A percentile compares a stretch with the other conserved stretches of the same genome.
phyloP scores from a whole-genome alignment of 2,329 filamentous ascomycete species.

The Lachnellula arida region DNA sequence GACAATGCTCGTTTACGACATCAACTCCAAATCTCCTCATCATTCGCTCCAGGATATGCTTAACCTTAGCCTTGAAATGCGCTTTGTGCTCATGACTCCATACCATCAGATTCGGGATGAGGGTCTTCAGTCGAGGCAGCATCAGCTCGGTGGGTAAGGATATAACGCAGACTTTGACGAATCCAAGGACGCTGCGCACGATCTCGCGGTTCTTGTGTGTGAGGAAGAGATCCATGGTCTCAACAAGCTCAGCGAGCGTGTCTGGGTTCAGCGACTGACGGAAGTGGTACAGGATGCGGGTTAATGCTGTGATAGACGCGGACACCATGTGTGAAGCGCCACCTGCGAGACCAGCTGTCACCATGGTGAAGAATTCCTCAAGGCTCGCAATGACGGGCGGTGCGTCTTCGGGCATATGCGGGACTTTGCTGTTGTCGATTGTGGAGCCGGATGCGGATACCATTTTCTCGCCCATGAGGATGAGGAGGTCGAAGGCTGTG shows the following conservation, averaged over 20 bases:
- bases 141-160: constrained; percentile 76
- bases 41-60: constrained; percentile 94
- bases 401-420: constrained; percentile 79
- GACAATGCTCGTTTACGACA: constrained; percentile 72
- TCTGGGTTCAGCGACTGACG: constrained; percentile 62
- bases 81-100: constrained; percentile 99
- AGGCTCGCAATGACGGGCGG: constrained; percentile 73
- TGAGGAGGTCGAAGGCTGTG: constrained; percentile 82
- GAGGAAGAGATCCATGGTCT: constrained; percentile 93
- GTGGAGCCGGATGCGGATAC: constrained; percentile 57
- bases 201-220: constrained; percentile 97
- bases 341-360: constrained; percentile 89
- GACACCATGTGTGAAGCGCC: constrained; percentile 96
- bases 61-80: constrained; percentile 94
- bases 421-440: constrained; percentile 81
- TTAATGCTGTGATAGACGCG: constrained; percentile 91
- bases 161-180: constrained; percentile 93
- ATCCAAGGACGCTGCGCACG: constrained; percentile 88
- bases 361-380: constrained; percentile 98
- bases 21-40: constrained; percentile 86
- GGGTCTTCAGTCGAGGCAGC: constrained; percentile 66
- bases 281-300: constrained; percentile 91
- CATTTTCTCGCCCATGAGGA: constrained; percentile 84
- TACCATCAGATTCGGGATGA: constrained; percentile 86
- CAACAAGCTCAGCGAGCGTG: constrained; percentile 77